These are phyloP conservation scores for Herpetomonas tarakana DNA, from an alignment of 208 protist species.

Conservation along the genomic window DNA sequence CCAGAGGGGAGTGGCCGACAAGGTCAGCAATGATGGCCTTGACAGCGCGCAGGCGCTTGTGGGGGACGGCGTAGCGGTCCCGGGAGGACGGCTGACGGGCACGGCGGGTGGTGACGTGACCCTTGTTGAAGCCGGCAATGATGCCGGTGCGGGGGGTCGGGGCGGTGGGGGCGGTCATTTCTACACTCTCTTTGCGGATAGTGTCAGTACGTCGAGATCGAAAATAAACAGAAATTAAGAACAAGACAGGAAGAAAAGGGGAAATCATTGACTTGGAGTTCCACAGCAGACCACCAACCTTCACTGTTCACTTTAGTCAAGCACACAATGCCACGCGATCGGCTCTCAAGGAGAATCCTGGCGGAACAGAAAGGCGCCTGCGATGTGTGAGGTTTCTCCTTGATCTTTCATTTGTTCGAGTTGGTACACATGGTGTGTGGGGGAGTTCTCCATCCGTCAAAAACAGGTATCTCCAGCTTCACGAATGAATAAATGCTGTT, in stretches of 20 bases:
- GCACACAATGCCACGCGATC: too few relatives aligned
- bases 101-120: slow-evolving; percentile 87
- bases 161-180: slow-evolving; percentile 66
- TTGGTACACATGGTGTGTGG: too few relatives aligned
- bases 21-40: slow-evolving; percentile 91
- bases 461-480: too few relatives aligned
- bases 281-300: too few relatives aligned
- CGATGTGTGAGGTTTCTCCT: too few relatives aligned
- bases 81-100: slow-evolving; percentile 65
- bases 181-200: slow-evolving; percentile 8
- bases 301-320: too few relatives aligned
- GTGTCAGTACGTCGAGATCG: too few relatives aligned
- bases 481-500: too few relatives aligned
- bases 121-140: slow-evolving; percentile 92
- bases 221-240: neutral
- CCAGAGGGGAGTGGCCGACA: slow-evolving; percentile 90
- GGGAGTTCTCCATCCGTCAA: too few relatives aligned
- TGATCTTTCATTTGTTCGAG: too few relatives aligned
- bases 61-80: slow-evolving; percentile 80
- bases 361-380: too few relatives aligned
- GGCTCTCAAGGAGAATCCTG: too few relatives aligned
- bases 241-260: neutral
- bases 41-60: slow-evolving; percentile 90
- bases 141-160: slow-evolving; percentile 84
- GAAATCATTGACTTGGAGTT: neutral